Conservation (phyloP, 1,284 basidiomycete genomes). For the Cutaneotrichosporon mucoides region DNA sequence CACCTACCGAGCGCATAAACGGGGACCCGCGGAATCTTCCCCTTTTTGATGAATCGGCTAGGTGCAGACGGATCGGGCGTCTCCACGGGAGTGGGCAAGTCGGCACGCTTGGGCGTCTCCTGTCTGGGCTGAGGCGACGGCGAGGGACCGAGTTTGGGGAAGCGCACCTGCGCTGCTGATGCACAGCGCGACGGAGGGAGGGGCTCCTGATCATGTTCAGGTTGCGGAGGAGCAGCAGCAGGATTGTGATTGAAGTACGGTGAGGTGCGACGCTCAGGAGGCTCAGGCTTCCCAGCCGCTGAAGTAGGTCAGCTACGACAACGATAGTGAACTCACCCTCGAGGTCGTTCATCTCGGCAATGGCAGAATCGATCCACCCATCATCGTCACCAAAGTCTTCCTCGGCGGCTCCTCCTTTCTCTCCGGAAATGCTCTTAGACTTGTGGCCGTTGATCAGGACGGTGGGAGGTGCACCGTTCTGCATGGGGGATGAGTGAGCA, state of each 20-base stretch:
- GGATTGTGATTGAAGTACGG: not conserved
- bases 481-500: no score
- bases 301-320: no score
- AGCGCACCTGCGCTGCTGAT: constrained; percentile 1
- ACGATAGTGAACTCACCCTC: no score
- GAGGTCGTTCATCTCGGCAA: no score
- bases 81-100: not conserved
- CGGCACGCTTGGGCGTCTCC: no score
- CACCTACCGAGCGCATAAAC: constrained; percentile 9
- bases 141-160: constrained; percentile 7
- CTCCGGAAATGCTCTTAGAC: no score
- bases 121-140: not conserved
- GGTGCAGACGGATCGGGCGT: not conserved
- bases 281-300: not conserved
- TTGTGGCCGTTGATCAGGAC: no score
- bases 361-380: no score
- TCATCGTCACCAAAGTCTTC: no score
- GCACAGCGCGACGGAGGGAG: not conserved
- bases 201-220: not conserved
- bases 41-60: not conserved
- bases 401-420: no score
- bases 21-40: not conserved
- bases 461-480: no score
- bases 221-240: not conserved
- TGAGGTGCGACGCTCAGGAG: not conserved